These are phyloP conservation scores for Umbelopsis vinacea DNA, from an alignment of 192 early-diverging fungal genomes.

Conservation along the genomic window DNA sequence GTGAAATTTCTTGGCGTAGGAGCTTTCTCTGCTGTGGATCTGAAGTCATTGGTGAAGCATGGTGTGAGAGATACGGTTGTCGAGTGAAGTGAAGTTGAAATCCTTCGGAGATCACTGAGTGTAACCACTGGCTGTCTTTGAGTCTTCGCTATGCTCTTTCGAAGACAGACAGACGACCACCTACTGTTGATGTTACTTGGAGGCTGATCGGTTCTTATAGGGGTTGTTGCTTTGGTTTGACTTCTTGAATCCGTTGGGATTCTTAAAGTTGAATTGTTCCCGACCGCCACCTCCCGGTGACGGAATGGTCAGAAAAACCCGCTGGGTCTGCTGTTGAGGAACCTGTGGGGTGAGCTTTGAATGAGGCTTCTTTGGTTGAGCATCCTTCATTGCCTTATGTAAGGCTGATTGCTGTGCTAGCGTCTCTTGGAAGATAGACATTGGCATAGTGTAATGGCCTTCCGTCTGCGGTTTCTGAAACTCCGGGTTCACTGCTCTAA, in stretches of 20 bases:
- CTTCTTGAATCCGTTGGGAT: constrained; percentile 15
- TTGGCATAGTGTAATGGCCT: background rate
- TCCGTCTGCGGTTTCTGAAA: background rate
- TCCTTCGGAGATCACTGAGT: constrained; percentile 23
- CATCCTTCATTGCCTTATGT: background rate
- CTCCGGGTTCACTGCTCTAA: background rate
- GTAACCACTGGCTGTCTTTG: constrained; percentile 22
- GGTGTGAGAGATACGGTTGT: constrained; percentile 21
- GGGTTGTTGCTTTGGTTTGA: constrained; percentile 4
- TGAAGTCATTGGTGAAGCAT: constrained; percentile 10
- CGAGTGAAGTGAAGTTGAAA: constrained; percentile 28
- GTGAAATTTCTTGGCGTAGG: constrained; percentile 30
- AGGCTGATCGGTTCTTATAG: background rate
- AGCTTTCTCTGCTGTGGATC: constrained; percentile 13
- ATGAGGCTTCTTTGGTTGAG: too few relatives aligned
- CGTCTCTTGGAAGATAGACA: background rate
- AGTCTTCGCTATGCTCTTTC: constrained; percentile 19
- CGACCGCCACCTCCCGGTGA: constrained; percentile 19
- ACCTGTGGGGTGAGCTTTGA: too few relatives aligned
- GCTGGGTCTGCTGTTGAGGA: background rate
- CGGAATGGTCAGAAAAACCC: constrained; percentile 27
- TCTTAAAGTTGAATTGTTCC: background rate
- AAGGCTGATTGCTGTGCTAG: background rate
- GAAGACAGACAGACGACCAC: constrained; percentile 29
- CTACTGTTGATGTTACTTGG: constrained; percentile 23